phyloP scores from a whole-genome alignment of 2,329 filamentous ascomycete genomes.

The Hypoxylon sp. region DNA sequence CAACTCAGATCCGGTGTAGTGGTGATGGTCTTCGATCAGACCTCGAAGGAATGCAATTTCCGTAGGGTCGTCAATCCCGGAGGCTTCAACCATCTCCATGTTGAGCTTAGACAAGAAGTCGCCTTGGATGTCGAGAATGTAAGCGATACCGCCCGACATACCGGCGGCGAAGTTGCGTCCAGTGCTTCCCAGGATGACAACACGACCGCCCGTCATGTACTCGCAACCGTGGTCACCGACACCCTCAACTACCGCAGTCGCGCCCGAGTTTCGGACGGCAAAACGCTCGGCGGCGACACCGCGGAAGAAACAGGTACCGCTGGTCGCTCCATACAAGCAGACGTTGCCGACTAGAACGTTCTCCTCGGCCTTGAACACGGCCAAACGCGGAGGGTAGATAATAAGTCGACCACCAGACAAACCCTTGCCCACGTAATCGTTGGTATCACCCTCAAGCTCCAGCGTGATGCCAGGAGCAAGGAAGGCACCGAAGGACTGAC shows the following conservation, averaged over 20 bases:
- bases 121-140: slow-evolving; percentile 86
- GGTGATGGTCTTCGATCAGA: slow-evolving; percentile 94
- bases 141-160: slow-evolving; percentile 98
- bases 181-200: slow-evolving; percentile 85
- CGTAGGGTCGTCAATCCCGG: slow-evolving; percentile 79
- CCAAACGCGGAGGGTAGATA: slow-evolving; percentile 87
- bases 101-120: slow-evolving; percentile 96
- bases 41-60: slow-evolving; percentile 92
- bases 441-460: slow-evolving; percentile 93
- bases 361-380: slow-evolving; percentile 95
- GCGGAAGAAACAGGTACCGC: slow-evolving; percentile 93
- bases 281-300: slow-evolving; percentile 96
- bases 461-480: slow-evolving; percentile 92
- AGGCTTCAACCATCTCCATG: slow-evolving; percentile 95
- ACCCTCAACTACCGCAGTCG: slow-evolving; percentile 94
- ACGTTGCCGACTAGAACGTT: slow-evolving; percentile 94
- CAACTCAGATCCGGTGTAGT: slow-evolving; percentile 95
- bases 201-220: slow-evolving; percentile 97
- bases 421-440: slow-evolving; percentile 97
- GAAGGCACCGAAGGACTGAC: slow-evolving; percentile 95
- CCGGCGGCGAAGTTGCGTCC: slow-evolving; percentile 97
- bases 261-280: slow-evolving; percentile 94
- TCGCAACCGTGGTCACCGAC: slow-evolving; percentile 96
- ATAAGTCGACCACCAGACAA: slow-evolving; percentile 92
- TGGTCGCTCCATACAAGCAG: slow-evolving; percentile 92